These are phyloP conservation scores for Selaginella moellendorffii DNA, from an alignment of 75 land plant species.

Conservation along the genomic window DNA sequence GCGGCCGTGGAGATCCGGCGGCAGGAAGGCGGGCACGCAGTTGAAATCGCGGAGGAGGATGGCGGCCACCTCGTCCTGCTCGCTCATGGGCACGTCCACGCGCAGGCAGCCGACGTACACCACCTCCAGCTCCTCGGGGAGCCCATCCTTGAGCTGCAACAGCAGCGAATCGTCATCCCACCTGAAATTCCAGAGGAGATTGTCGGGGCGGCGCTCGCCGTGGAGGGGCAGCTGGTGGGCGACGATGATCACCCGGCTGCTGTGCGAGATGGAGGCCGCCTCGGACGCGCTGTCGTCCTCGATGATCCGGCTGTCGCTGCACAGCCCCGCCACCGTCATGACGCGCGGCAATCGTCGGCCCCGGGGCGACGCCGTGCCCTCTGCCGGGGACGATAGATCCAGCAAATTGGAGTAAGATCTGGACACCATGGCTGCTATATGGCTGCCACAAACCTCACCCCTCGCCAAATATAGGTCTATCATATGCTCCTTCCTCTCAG, in stretches of 20 bases:
- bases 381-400: conserved; percentile 38
- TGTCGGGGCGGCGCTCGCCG: conserved; percentile 26
- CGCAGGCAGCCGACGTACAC: conserved; percentile 50
- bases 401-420: conserved; percentile 68
- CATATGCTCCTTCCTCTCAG: neutral
- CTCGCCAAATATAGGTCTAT: no score
- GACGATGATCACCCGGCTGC: conserved; percentile 37
- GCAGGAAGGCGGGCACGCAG: conserved; percentile 61
- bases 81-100: conserved; percentile 40
- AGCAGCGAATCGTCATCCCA: conserved; percentile 75
- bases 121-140: conserved; percentile 52
- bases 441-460: no score
- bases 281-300: conserved; percentile 17
- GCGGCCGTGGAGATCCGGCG: conserved; percentile 38
- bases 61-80: conserved; percentile 62
- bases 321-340: conserved; percentile 44
- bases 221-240: conserved; percentile 57
- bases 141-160: conserved; percentile 52
- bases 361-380: conserved; percentile 34
- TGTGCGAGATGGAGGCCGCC: conserved; percentile 22
- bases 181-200: conserved; percentile 36
- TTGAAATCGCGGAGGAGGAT: conserved; percentile 48
- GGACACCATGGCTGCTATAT: conserved; percentile 14
- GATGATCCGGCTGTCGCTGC: conserved; percentile 20
- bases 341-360: conserved; percentile 38